These are phyloP conservation scores for Ajuga reptans DNA, from an alignment of 305 asterid species.

Conservation along the genomic window DNA sequence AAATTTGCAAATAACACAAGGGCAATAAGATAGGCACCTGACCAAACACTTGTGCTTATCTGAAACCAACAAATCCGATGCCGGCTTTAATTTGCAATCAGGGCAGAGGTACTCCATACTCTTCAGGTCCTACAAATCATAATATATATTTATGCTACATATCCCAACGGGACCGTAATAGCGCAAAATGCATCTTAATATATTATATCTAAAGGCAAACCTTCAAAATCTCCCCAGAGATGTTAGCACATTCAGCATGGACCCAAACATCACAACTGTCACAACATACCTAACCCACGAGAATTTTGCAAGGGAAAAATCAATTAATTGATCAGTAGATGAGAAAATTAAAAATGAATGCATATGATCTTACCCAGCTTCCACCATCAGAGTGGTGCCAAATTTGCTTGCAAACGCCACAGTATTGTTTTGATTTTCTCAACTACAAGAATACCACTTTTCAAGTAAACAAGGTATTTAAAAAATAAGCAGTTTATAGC, in stretches of 20 bases:
- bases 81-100: constrained; percentile 53
- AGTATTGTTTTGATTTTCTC: constrained; percentile 70
- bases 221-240: constrained; percentile 51
- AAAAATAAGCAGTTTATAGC: constrained; percentile 16
- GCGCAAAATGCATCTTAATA: constrained; percentile 22
- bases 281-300: constrained; percentile 62
- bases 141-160: constrained; percentile 23
- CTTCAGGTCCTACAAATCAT: constrained; percentile 48
- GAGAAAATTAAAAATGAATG: constrained; percentile 8
- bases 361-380: constrained; percentile 66
- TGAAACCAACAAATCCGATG: constrained; percentile 27
- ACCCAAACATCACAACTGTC: constrained; percentile 95
- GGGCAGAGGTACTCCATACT: constrained; percentile 67
- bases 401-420: constrained; percentile 80
- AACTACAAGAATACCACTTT: constrained; percentile 40
- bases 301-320: constrained; percentile 14
- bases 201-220: constrained; percentile 34
- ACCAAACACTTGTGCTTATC: constrained; percentile 28
- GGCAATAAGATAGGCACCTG: constrained; percentile 37
- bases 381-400: constrained; percentile 98
- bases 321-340: neutral
- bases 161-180: constrained; percentile 6
- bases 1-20: constrained; percentile 16
- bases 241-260: constrained; percentile 80
- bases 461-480: constrained; percentile 12